These are phyloP conservation scores for Aurantiochytrium sp. DNA, from an alignment of 108 stramenopile species.

Conservation along the genomic window DNA sequence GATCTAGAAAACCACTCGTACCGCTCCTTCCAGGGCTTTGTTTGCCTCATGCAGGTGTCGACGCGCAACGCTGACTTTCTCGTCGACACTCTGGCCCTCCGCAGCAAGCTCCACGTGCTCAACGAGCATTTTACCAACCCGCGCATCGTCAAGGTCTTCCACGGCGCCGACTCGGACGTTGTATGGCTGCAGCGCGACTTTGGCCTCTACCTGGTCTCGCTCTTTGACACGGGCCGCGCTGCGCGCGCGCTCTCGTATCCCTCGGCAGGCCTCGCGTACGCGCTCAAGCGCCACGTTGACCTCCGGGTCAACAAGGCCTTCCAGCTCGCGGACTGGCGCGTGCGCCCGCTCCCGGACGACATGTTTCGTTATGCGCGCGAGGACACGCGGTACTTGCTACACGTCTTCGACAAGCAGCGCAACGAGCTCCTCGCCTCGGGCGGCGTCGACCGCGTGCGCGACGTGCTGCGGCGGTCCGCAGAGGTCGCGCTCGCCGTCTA, in stretches of 20 bases:
- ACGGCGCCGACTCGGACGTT: conserved; percentile 90
- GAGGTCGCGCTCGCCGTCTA: background rate
- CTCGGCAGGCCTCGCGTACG: conserved; percentile 70
- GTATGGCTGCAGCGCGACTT: conserved; percentile 98
- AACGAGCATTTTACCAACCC: conserved; percentile 78
- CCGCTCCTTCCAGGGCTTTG: conserved; percentile 84
- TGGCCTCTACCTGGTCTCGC: conserved; percentile 86
- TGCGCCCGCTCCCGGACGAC: conserved; percentile 76
- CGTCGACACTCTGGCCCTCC: conserved; percentile 82
- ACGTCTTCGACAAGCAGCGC: conserved; percentile 70
- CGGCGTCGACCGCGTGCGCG: background rate
- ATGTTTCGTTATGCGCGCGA: conserved; percentile 75
- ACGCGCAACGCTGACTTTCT: conserved; percentile 68
- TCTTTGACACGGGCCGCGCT: conserved; percentile 89
- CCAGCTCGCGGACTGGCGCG: conserved; percentile 95
- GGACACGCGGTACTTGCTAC: conserved; percentile 89
- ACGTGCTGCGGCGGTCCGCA: background rate
- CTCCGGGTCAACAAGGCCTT: conserved; percentile 76
- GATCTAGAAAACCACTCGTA: conserved; percentile 85
- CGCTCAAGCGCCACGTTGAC: conserved; percentile 69
- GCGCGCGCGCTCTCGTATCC: conserved; percentile 70
- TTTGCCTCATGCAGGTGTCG: conserved; percentile 90
- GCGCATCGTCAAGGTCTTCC: conserved; percentile 87
- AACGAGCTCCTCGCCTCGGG: conserved; percentile 26
- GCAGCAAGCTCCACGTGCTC: conserved; percentile 44